These are phyloP conservation scores for Suillus plorans DNA, from an alignment of 768 basidiomycete genomes.

Conservation along the genomic window DNA sequence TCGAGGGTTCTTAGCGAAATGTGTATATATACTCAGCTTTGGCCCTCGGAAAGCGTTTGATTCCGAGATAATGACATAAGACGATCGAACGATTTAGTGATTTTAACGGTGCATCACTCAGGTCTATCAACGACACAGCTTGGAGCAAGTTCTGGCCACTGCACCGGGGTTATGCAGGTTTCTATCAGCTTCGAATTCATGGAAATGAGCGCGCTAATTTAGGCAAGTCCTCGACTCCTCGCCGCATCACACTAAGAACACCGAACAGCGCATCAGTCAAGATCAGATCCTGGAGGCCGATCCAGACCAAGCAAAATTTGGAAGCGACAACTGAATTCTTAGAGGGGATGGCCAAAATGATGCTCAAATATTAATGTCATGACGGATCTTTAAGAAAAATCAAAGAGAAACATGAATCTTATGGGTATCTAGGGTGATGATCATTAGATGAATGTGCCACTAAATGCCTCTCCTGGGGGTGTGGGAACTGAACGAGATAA, in stretches of 20 bases:
- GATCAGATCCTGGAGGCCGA: conserved; percentile 35
- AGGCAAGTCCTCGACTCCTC: conserved; percentile 31
- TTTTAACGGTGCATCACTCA: conserved; percentile 22
- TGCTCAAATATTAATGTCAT: conserved; percentile 46
- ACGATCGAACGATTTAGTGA: conserved; percentile 7
- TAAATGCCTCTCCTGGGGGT: conserved; percentile 47
- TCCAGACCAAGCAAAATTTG: conserved; percentile 43
- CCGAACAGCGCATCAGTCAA: conserved; percentile 39
- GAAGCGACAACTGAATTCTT: conserved; percentile 44
- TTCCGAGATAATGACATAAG: conserved; percentile 14
- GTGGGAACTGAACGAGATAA: conserved; percentile 31
- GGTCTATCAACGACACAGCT: conserved; percentile 37
- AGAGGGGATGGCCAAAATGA: conserved; percentile 46
- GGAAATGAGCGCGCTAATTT: conserved; percentile 33
- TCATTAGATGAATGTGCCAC: conserved; percentile 48
- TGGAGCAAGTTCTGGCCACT: conserved; percentile 28
- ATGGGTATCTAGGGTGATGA: conserved; percentile 53
- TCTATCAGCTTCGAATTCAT: conserved; percentile 33
- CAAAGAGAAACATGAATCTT: conserved; percentile 34
- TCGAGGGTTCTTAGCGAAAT: conserved; percentile 39
- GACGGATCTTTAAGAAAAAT: conserved; percentile 35
- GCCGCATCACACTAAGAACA: conserved; percentile 20
- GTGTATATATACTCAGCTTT: conserved; percentile 38
- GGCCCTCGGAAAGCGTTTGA: conserved; percentile 44
- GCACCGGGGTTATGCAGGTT: conserved; percentile 29